Conservation (phyloP, 164 flowering plant species). For the Stephania yunnanensis region DNA sequence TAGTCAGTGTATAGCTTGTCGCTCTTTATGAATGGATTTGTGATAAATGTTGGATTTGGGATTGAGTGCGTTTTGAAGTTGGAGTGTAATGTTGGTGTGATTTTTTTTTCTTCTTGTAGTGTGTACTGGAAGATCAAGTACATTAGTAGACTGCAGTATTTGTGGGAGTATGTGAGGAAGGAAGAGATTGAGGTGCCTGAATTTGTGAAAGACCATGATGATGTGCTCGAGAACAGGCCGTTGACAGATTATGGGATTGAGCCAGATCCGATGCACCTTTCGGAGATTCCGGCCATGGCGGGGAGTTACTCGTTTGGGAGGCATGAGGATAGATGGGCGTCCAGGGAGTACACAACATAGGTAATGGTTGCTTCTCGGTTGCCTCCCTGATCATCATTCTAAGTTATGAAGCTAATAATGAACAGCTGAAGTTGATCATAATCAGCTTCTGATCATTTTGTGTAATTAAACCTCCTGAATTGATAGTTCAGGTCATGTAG, state of each 20-base stretch:
- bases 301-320: conserved; percentile 45
- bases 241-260: conserved; percentile 93
- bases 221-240: conserved; percentile 79
- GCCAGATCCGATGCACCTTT: conserved; percentile 64
- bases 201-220: conserved; percentile 76
- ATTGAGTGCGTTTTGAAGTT: too few species aligned
- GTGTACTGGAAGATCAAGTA: conserved; percentile 90
- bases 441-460: background rate
- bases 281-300: conserved; percentile 43
- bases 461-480: background rate
- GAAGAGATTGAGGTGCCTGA: conserved; percentile 85
- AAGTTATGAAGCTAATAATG: background rate
- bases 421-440: too few species aligned
- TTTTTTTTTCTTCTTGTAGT: conserved; percentile 27
- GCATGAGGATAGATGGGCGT: conserved; percentile 58
- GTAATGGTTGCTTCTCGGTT: background rate
- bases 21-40: too few species aligned
- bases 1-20: too few species aligned
- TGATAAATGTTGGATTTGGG: too few species aligned
- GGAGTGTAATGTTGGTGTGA: too few species aligned
- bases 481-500: background rate
- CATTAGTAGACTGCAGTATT: conserved; percentile 84
- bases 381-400: background rate
- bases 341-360: conserved; percentile 43
- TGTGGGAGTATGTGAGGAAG: conserved; percentile 83